These are phyloP conservation scores for Hericium erinaceus DNA, from an alignment of 768 basidiomycete species.

Conservation along the genomic window DNA sequence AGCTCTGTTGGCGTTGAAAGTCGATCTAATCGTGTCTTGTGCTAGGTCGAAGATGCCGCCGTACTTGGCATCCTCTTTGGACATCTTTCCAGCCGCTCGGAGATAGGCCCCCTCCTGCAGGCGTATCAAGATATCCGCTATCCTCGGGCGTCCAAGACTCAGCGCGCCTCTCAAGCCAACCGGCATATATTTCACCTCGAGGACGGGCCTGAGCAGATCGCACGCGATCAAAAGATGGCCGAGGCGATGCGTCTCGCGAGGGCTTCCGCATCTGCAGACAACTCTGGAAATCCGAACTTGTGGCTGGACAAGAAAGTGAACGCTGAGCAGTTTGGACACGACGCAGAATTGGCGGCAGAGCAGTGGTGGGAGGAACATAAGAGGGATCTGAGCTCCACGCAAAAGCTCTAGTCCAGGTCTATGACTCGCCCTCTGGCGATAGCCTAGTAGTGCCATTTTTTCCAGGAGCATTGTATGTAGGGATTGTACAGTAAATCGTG, in stretches of 20 bases:
- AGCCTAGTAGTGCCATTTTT: too few relatives aligned
- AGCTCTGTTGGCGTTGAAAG: too few relatives aligned
- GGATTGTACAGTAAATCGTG: too few relatives aligned
- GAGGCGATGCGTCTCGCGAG: slow-evolving; percentile 13
- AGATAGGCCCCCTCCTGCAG: slow-evolving; percentile 13
- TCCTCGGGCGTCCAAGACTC: slow-evolving; percentile 15
- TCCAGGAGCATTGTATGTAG: too few relatives aligned
- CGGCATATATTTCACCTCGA: slow-evolving; percentile 20
- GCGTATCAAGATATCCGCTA: slow-evolving; percentile 17
- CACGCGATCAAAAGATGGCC: slow-evolving; percentile 17
- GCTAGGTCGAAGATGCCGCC: slow-evolving; percentile 19
- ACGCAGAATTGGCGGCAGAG: slow-evolving; percentile 11
- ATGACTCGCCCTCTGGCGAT: too few relatives aligned
- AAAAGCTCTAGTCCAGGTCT: slow-evolving; percentile 33
- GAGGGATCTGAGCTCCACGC: slow-evolving; percentile 18
- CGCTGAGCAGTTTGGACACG: slow-evolving; percentile 15
- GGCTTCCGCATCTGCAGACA: neutral
- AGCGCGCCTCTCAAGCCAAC: slow-evolving; percentile 16
- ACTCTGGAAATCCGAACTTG: slow-evolving; percentile 19
- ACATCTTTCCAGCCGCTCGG: slow-evolving; percentile 11
- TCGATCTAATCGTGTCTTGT: too few relatives aligned
- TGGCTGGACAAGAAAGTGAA: slow-evolving; percentile 22
- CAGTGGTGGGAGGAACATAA: slow-evolving; percentile 33
- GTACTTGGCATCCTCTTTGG: slow-evolving; percentile 19
- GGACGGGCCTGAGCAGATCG: slow-evolving; percentile 19